Evolutionary conservation across 2,329 filamentous ascomycete genomes (phyloP), one percentile per base, ranked within the genome.

Genomic region (Harringtonia aguacate): DNA sequence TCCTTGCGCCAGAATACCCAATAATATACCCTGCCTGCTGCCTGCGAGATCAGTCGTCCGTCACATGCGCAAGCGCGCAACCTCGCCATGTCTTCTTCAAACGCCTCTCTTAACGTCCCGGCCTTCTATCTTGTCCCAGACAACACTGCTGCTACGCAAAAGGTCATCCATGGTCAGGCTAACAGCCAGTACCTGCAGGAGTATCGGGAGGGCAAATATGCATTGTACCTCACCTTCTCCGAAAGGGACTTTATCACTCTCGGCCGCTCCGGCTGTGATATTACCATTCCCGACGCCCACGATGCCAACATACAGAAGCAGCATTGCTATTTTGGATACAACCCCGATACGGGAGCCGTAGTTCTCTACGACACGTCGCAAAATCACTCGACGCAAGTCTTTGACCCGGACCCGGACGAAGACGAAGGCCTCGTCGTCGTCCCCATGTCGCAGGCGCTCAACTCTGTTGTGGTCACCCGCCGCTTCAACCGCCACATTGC

Each of bases 401-500:
- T 50, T 20, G 48, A n/a, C n/a, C n/a, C n/a, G n/a, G n/a, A n/a
- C n/a, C n/a, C 51, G 36, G 20, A 36, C 15, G 47, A 43, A 17
- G 45, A 34, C 13, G 48, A 48, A n/a, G n/a, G n/a, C n/a, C n/a
- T n/a, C 33, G 48, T 49, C 21, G 51, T 51, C 0, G 47, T 58
- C 18, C 50, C 50, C 18, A 50, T 58, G 17, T 52, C 44, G 2
- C 27, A 43, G 18, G 41, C 30, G 2, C 18, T 39, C 14, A 47
- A 43, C n/a, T 55, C 55, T 1, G 53, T 59, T 13, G 43, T 58
- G 4, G 51, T 59, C 20, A 49, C 53, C 0, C 44, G 45, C 2
- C 49, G 52, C 6, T 56, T 58, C 45, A 59, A 59, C 39, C 36
- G 50, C 7, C 47, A 46, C 17, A 44, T 59, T 10, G 50, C 48